Base-by-base conservation (phyloP, 2,329 filamentous ascomycete genomes). In the Allantophomopsis lycopodina region DNA sequence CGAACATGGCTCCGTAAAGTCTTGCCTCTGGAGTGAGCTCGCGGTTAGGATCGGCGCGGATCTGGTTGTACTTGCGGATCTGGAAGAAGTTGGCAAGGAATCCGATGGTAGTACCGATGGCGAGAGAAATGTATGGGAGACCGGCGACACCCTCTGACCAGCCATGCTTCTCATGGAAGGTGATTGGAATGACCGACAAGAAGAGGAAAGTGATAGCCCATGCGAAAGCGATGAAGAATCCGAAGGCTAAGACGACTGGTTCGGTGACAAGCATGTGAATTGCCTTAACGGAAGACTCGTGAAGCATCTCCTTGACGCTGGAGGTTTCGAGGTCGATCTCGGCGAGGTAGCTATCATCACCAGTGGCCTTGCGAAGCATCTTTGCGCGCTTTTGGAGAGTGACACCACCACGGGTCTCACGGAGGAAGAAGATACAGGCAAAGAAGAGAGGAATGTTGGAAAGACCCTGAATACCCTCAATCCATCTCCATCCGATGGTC, bases 151-250 rank as follows among this genome's bases (percentile, higher is more conserved):
- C 63, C n/a, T 71, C 60, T 36, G 62, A 67, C 58, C 84, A 84
- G 43, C 58, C 56, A 50, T 83, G 70, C 14, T 83, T 55, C 43
- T 88, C 83, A 51, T 88, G 80, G 40, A 70, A 69, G 44, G 89
- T 76, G 41, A 80, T 79, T 0, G 86, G 84, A 8, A 94, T 73
- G 2, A 84, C 80, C 12, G 76, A 75, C 47, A 94, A 85, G 18
- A 82, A 83, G 21, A 94, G 65, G 55, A 94, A 91, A 0, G 94
- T 69, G 0, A 94, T 72, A 1, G 79, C 83, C 88, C 88, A 94
- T n/a, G 80, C 79, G 57, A 94, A 94, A 1, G 83, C 72, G 1
- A 86, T 78, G 86, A 86, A 89, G 5, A 93, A 63, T 5, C 79
- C 83, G 63, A 94, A 94, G 61, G 73, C 84, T 58, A 87, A 85